Percentiles rank a stretch among this genome's conserved stretches.
Evolutionary conservation across 176 grass and related monocot species (phyloP).

Genomic region (Rhynchospora breviuscula): DNA sequence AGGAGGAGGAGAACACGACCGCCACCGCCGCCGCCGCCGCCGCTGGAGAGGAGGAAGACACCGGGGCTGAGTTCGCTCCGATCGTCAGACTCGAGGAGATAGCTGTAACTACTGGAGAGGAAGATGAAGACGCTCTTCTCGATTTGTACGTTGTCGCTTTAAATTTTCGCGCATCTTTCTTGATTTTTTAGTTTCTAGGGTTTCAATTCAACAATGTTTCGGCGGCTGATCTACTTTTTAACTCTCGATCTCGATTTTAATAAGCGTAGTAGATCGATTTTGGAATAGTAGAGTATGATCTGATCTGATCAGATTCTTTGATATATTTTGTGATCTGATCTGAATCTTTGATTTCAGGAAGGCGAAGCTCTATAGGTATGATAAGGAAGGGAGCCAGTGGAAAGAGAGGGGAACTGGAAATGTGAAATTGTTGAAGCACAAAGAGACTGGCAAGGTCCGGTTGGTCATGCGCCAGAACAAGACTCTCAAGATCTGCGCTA

Average conservation of each 20-base stretch:
- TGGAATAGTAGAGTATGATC: slow-evolving; percentile 6
- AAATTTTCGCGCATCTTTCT: not conserved
- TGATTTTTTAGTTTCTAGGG: not conserved
- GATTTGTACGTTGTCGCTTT: slow-evolving; percentile 39
- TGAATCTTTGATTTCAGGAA: slow-evolving; percentile 39
- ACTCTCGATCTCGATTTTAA: not conserved
- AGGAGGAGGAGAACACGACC: slow-evolving; percentile 36
- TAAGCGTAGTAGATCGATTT: not conserved
- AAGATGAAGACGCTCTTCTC: slow-evolving; percentile 60
- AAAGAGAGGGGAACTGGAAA: slow-evolving; percentile 66
- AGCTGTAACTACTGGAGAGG: slow-evolving; percentile 79
- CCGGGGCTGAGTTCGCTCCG: slow-evolving; percentile 73
- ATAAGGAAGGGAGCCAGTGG: slow-evolving; percentile 72
- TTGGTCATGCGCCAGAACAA: slow-evolving; percentile 88
- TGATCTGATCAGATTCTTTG: slow-evolving; percentile 15
- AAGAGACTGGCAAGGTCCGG: slow-evolving; percentile 60
- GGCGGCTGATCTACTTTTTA: not conserved
- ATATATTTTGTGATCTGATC: slow-evolving; percentile 24
- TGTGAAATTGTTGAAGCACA: slow-evolving; percentile 77
- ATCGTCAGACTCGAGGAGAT: slow-evolving; percentile 83
- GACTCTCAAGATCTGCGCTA: slow-evolving; percentile 89
- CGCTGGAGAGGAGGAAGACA: slow-evolving; percentile 74
- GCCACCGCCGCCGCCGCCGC: slow-evolving; percentile 39
- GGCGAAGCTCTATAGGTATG: slow-evolving; percentile 64
- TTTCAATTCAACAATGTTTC: not conserved